phyloP scores from a whole-genome alignment of 352 stramenopile species.

The Phytophthora sp. region DNA sequence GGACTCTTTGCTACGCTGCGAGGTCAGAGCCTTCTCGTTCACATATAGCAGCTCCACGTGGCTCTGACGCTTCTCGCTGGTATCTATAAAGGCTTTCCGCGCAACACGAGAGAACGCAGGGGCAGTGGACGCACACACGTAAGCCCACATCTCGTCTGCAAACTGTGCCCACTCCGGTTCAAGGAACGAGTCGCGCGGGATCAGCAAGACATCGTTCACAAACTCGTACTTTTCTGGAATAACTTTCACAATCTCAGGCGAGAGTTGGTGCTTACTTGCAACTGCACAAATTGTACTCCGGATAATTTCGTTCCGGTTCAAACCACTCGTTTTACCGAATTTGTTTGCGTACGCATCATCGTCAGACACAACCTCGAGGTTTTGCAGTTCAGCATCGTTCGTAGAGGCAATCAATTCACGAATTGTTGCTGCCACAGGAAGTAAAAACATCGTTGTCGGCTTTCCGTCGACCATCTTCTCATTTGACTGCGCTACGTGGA shows the following conservation, averaged over 20 bases:
- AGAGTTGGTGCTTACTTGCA: conserved; percentile 54
- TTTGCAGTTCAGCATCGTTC: conserved; percentile 39
- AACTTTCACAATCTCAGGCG: conserved; percentile 35
- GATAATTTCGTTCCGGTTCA: conserved; percentile 82
- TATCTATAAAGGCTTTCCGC: conserved; percentile 82
- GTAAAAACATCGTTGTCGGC: conserved; percentile 49
- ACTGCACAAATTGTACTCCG: conserved; percentile 57
- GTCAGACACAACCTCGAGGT: conserved; percentile 53
- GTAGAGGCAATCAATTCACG: conserved; percentile 27
- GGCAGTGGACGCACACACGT: conserved; percentile 60
- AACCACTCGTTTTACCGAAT: conserved; percentile 68
- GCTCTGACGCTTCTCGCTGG: conserved; percentile 82
- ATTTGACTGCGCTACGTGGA: conserved; percentile 45
- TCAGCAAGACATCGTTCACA: conserved; percentile 72
- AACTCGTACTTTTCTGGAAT: conserved; percentile 84
- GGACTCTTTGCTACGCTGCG: conserved; percentile 37
- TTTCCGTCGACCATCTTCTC: conserved; percentile 21
- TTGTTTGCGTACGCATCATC: conserved; percentile 78
- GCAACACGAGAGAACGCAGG: conserved; percentile 75
- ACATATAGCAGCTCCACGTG: conserved; percentile 76
- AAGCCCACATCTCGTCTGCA: conserved; percentile 65
- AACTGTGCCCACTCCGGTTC: conserved; percentile 63
- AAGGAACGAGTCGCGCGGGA: conserved; percentile 69
- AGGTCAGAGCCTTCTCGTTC: conserved; percentile 47
- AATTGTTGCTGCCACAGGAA: conserved; percentile 64